Conservation (phyloP, 495 filamentous ascomycete species). For the Trichoderma gamsii region DNA sequence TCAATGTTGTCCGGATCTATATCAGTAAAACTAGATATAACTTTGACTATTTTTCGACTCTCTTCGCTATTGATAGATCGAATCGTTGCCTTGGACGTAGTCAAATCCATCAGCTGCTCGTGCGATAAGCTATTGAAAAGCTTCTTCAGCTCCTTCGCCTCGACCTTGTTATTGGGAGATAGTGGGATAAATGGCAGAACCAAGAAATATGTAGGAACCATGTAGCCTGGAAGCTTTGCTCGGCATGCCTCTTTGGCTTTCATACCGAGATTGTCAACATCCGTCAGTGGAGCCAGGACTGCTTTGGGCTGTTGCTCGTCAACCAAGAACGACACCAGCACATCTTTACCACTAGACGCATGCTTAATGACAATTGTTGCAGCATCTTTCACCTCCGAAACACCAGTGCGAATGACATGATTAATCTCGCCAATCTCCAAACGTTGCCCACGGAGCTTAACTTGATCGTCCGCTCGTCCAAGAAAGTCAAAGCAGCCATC, state of each 20-base stretch:
- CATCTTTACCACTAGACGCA: constrained; percentile 55
- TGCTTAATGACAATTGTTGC: constrained; percentile 62
- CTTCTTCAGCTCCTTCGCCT: constrained; percentile 52
- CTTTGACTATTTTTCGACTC: constrained; percentile 40
- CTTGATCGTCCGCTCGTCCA: constrained; percentile 71
- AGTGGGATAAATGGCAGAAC: constrained; percentile 58
- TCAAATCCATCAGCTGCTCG: constrained; percentile 39
- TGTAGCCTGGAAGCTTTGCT: constrained; percentile 59
- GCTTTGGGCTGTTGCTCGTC: neutral
- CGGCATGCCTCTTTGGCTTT: constrained; percentile 48
- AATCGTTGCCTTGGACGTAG: neutral
- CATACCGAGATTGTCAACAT: constrained; percentile 22
- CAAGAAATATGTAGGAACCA: constrained; percentile 71
- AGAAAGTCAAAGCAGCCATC: constrained; percentile 67
- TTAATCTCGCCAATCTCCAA: constrained; percentile 76
- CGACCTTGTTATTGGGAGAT: constrained; percentile 69
- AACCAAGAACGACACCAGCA: constrained; percentile 66
- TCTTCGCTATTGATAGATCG: neutral
- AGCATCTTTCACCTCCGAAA: constrained; percentile 46
- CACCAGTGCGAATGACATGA: constrained; percentile 48
- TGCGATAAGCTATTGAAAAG: constrained; percentile 55
- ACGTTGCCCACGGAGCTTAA: constrained; percentile 73
- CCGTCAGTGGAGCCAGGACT: constrained; percentile 27
- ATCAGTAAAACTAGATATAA: constrained; percentile 45
- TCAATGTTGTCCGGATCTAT: constrained; percentile 40